Conservation (phyloP, 306 rosid species). For the Hippophae tibetana region DNA sequence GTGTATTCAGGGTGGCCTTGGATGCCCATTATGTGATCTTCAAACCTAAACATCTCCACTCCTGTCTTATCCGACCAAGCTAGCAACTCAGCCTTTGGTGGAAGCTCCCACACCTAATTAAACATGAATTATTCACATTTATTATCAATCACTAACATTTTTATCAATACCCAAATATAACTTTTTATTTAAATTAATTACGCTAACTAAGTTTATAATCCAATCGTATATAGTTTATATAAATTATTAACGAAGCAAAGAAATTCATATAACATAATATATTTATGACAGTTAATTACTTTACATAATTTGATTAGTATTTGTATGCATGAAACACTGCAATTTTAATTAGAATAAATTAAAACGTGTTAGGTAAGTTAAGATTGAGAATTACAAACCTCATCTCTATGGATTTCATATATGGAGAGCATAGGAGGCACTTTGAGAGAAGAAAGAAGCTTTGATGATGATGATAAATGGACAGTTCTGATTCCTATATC, state of each 20-base stretch:
- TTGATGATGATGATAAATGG: conserved; percentile 39
- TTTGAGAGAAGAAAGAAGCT: conserved; percentile 34
- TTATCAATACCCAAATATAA: background rate
- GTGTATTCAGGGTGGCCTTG: conserved; percentile 98
- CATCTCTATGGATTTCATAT: conserved; percentile 70
- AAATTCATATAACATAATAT: too few species aligned
- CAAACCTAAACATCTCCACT: conserved; percentile 65
- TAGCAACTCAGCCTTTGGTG: conserved; percentile 61
- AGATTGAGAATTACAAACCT: conserved; percentile 31
- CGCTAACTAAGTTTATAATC: too few species aligned
- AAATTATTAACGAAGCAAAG: too few species aligned
- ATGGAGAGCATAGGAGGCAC: conserved; percentile 51
- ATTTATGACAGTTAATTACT: too few species aligned
- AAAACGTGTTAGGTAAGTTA: too few species aligned
- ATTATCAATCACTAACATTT: background rate
- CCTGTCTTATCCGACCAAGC: conserved; percentile 77
- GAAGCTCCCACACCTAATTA: conserved; percentile 57
- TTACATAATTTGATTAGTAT: too few species aligned
- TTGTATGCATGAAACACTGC: too few species aligned
- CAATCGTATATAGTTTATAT: too few species aligned
- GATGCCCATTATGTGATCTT: conserved; percentile 75
- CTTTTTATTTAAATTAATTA: background rate
- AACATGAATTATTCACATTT: background rate
- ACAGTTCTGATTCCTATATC: conserved; percentile 66
- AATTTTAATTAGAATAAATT: too few species aligned